Conservation (phyloP, 805 yeast species). For the Cyberlindnera xylosilytica region DNA sequence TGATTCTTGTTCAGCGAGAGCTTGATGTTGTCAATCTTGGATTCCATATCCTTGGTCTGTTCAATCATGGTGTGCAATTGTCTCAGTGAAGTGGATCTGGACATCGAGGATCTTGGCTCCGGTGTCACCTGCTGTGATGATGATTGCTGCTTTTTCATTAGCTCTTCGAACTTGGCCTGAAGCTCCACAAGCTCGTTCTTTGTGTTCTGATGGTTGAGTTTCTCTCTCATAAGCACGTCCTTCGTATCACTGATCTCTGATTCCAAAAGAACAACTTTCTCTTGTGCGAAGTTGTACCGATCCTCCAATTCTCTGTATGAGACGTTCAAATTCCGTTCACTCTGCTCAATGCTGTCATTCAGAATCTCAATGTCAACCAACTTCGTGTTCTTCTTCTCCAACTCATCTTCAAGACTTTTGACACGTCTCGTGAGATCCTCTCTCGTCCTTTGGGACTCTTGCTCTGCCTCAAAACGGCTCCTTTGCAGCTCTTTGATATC, state of each 20-base stretch:
- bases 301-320: slow-evolving; percentile 34
- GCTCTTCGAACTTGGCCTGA: slow-evolving; percentile 12
- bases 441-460: slow-evolving; percentile 23
- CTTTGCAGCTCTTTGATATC: slow-evolving; percentile 29
- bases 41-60: slow-evolving; percentile 29
- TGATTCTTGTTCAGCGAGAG: slow-evolving; percentile 19
- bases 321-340: slow-evolving; percentile 33
- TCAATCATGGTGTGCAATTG: slow-evolving; percentile 30
- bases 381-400: slow-evolving; percentile 29
- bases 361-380: slow-evolving; percentile 40
- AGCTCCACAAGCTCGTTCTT: slow-evolving; percentile 23
- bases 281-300: slow-evolving; percentile 35
- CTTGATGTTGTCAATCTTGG: slow-evolving; percentile 27
- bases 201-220: slow-evolving; percentile 28
- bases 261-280: slow-evolving; percentile 37
- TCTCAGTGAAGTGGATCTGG: slow-evolving; percentile 28
- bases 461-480: slow-evolving; percentile 27
- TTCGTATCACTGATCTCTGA: slow-evolving; percentile 32
- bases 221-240: slow-evolving; percentile 26
- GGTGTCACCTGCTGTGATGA: neutral
- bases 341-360: slow-evolving; percentile 43
- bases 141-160: slow-evolving; percentile 3
- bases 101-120: slow-evolving; percentile 10
- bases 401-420: slow-evolving; percentile 28
- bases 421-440: slow-evolving; percentile 22